Conservation (phyloP, 768 basidiomycete species). For the Suillus decipiens region DNA sequence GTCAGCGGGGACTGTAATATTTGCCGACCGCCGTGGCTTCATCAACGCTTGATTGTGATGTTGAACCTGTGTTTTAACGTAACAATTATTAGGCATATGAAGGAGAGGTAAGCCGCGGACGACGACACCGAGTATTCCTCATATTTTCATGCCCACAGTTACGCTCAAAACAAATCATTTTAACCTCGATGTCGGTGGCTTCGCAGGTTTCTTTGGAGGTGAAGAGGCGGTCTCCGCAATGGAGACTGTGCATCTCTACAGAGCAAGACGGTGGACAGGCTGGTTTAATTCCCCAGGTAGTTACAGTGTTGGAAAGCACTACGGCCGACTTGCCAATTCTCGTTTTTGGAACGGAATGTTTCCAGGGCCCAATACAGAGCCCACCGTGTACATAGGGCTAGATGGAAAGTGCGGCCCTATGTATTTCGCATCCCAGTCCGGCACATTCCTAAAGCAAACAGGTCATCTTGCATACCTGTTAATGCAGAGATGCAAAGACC, state of each 20-base stretch:
- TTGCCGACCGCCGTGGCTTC: too few relatives aligned
- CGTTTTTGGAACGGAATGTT: conserved; percentile 35
- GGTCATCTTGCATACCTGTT: conserved; percentile 35
- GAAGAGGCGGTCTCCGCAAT: conserved; percentile 41
- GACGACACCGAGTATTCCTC: conserved; percentile 12
- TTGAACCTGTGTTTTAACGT: too few relatives aligned
- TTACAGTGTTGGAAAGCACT: conserved; percentile 34
- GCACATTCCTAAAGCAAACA: conserved; percentile 29
- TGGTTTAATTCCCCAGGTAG: conserved; percentile 42
- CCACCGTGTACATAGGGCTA: conserved; percentile 28
- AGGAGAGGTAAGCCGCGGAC: too few relatives aligned
- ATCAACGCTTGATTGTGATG: too few relatives aligned
- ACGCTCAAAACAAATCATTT: conserved; percentile 15
- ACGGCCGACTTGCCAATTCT: conserved; percentile 30
- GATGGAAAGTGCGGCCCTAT: conserved; percentile 30
- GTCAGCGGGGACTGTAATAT: too few relatives aligned
- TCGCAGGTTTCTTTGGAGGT: conserved; percentile 40
- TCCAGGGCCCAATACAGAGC: conserved; percentile 30
- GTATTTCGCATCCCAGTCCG: conserved; percentile 30
- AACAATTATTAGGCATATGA: not conserved
- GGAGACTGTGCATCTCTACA: conserved; percentile 35
- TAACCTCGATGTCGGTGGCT: conserved; percentile 31
- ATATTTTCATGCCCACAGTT: conserved; percentile 7
- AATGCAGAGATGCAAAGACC: conserved; percentile 19
- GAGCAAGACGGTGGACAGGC: conserved; percentile 34